Percentiles rank a stretch among this genome's conserved stretches.
Evolutionary conservation across 345 rosid genomes (phyloP).

Genomic region (Eucalyptus tenuipes): DNA sequence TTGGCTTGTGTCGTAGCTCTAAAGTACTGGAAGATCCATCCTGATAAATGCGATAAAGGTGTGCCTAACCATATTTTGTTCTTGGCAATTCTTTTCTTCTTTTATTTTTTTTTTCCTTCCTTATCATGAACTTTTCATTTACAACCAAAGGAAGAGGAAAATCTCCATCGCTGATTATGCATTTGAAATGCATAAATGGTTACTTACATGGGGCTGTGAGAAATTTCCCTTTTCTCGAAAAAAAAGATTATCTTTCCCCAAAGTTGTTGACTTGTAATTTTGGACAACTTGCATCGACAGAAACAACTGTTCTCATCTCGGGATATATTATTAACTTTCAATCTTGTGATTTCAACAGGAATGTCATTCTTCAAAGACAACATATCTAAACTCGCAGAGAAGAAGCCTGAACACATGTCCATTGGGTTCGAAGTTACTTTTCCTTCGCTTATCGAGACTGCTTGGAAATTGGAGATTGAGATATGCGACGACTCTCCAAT

Average conservation of each 20-base stretch:
- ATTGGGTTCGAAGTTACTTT: constrained; percentile 93
- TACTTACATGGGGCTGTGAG: neutral
- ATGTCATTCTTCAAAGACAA: constrained; percentile 49
- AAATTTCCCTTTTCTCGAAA: neutral
- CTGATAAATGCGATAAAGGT: constrained; percentile 62
- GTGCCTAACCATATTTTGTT: neutral
- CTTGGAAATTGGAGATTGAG: constrained; percentile 39
- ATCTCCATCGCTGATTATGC: neutral
- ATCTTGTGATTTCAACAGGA: constrained; percentile 20
- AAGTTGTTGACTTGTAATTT: neutral
- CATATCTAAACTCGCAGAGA: constrained; percentile 50
- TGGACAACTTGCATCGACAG: neutral
- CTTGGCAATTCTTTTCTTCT: neutral
- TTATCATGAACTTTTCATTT: neutral
- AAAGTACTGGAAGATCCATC: constrained; percentile 62
- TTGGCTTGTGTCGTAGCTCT: constrained; percentile 81
- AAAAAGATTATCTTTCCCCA: neutral
- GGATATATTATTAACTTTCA: neutral
- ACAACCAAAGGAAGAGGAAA: neutral
- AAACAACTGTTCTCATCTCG: neutral
- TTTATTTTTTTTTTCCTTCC: too few relatives aligned
- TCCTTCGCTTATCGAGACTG: constrained; percentile 67
- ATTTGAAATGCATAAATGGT: neutral
- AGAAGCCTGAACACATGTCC: constrained; percentile 72
- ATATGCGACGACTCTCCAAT: constrained; percentile 42